These are phyloP conservation scores for Lumnitzera racemosa DNA, from an alignment of 345 rosid species.

Conservation along the genomic window DNA sequence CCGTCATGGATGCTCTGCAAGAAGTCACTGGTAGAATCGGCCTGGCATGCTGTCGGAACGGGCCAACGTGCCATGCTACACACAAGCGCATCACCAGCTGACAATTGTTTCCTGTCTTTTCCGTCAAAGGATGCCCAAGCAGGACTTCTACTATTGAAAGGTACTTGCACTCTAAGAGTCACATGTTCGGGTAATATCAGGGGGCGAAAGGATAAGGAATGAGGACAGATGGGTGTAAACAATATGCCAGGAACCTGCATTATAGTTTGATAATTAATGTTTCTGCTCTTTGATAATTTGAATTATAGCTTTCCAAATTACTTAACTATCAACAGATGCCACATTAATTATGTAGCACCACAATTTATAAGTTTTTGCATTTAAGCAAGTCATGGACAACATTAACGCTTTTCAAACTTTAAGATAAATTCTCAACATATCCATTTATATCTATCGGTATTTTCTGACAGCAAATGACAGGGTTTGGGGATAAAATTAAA, in stretches of 20 bases:
- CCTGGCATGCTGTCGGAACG: constrained; percentile 87
- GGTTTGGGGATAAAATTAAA: too few relatives aligned
- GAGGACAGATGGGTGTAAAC: constrained; percentile 97
- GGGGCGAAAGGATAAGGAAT: constrained; percentile 94
- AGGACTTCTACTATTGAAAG: constrained; percentile 81
- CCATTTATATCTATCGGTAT: too few relatives aligned
- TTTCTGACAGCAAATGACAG: too few relatives aligned
- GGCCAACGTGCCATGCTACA: constrained; percentile 99
- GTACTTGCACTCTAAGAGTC: constrained; percentile 78
- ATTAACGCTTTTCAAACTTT: too few relatives aligned
- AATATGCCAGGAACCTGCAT: constrained; percentile 91
- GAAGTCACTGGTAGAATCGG: constrained; percentile 81
- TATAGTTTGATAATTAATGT: too few relatives aligned
- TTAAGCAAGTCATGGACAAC: too few relatives aligned
- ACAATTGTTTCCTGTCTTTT: constrained; percentile 73
- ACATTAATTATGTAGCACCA: too few relatives aligned
- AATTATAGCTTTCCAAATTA: too few relatives aligned
- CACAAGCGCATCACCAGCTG: constrained; percentile 86
- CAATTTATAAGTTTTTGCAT: too few relatives aligned
- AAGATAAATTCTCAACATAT: too few relatives aligned
- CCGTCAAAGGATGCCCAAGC: constrained; percentile 99
- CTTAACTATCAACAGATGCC: too few relatives aligned
- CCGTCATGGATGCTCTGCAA: constrained; percentile 90
- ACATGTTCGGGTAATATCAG: constrained; percentile 93
- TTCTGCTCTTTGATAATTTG: too few relatives aligned